Percentiles rank a stretch among this genome's conserved stretches.
phyloP scores from a whole-genome alignment of 2,329 filamentous ascomycete genomes.

The Aspergillus sp. region DNA sequence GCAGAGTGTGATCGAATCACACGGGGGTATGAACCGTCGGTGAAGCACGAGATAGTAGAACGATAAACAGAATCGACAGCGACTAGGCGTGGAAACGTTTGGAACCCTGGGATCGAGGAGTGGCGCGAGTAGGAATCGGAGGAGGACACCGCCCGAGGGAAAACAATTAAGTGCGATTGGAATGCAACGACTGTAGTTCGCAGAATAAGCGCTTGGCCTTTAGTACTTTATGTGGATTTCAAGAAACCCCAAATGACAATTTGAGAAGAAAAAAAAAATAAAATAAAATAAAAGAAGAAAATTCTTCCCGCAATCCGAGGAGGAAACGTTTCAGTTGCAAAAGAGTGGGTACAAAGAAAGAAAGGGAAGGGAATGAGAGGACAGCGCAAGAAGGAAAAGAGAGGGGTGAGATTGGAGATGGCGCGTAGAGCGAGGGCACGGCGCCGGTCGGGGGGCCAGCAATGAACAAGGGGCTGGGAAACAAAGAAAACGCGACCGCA shows the following conservation, averaged over 20 bases:
- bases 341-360: neutral
- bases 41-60: slow-evolving; percentile 10
- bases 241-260: neutral
- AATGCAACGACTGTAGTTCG: slow-evolving; percentile 8
- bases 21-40: slow-evolving; percentile 4
- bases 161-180: slow-evolving; percentile 12
- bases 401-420: neutral
- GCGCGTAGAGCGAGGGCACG: neutral
- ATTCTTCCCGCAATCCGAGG: neutral
- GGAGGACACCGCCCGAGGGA: slow-evolving; percentile 6
- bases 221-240: neutral
- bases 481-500: neutral
- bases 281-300: slow-evolving; percentile 4
- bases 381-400: neutral
- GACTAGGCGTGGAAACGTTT: slow-evolving; percentile 8
- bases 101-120: slow-evolving; percentile 3
- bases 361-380: neutral
- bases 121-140: slow-evolving; percentile 14
- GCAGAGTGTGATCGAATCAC: slow-evolving; percentile 15
- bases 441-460: neutral
- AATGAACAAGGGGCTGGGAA: neutral
- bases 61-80: slow-evolving; percentile 2
- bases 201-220: neutral
- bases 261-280: neutral
- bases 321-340: slow-evolving; percentile 3